Conservation (phyloP, 148 eudicot genomes). For the Camellia lanceoleosa region DNA sequence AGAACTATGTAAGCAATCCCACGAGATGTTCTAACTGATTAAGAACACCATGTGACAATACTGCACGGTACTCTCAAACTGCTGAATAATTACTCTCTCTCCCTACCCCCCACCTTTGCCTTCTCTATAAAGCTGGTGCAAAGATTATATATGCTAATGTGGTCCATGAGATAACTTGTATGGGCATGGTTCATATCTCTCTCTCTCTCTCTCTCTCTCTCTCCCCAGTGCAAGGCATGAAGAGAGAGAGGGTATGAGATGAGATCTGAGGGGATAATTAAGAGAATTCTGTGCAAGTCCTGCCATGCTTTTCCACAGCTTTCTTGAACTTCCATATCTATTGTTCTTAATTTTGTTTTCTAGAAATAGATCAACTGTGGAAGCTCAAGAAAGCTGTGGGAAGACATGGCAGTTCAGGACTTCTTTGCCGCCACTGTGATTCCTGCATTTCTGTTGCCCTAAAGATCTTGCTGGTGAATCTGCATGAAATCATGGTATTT, state of each 20-base stretch:
- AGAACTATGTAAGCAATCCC: too few relatives aligned
- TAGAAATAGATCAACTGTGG: neutral
- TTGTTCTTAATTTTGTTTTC: neutral
- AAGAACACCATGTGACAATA: too few relatives aligned
- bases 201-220: neutral
- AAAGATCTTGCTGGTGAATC: neutral
- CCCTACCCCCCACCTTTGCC: constrained; percentile 3
- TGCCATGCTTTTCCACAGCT: constrained; percentile 86
- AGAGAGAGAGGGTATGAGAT: neutral
- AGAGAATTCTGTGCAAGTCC: constrained; percentile 24
- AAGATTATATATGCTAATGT: constrained; percentile 20
- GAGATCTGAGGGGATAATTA: constrained; percentile 11
- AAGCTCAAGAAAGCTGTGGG: constrained; percentile 83
- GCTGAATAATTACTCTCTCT: neutral
- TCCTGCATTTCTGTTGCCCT: neutral
- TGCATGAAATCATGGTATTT: constrained; percentile 11
- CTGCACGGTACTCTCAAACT: too few relatives aligned
- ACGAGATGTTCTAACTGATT: too few relatives aligned
- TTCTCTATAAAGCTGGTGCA: constrained; percentile 31
- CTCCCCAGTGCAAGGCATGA: neutral
- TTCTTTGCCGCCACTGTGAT: neutral
- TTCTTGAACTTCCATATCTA: constrained; percentile 71
- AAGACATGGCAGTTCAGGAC: constrained; percentile 57
- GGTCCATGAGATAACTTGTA: constrained; percentile 13
- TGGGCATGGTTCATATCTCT: constrained; percentile 2